These are phyloP conservation scores for Arxiozyma bovina DNA, from an alignment of 1,139 yeast genomes.

Conservation along the genomic window DNA sequence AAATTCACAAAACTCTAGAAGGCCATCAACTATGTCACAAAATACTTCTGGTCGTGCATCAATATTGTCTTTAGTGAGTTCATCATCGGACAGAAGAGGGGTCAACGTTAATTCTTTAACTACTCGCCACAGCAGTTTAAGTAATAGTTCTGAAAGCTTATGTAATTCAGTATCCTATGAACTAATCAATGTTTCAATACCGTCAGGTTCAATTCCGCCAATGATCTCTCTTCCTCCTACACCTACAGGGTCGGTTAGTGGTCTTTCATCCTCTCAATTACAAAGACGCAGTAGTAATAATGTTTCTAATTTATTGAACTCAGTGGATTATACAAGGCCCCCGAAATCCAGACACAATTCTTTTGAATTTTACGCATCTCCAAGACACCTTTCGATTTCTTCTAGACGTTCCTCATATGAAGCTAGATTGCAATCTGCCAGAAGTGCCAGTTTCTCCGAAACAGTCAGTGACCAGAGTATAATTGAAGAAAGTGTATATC, in stretches of 20 bases:
- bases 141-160: slow-evolving; percentile 8
- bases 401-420: slow-evolving; percentile 1
- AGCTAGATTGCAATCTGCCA: not conserved
- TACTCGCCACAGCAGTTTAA: slow-evolving; percentile 5
- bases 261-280: not conserved
- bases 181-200: slow-evolving; percentile 15
- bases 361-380: not conserved
- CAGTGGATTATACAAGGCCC: not conserved
- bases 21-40: not conserved
- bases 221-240: slow-evolving; percentile 18
- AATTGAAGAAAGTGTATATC: not conserved
- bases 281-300: not conserved
- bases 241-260: slow-evolving; percentile 7
- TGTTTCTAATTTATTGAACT: not conserved
- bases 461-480: not conserved
- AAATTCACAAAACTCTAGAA: slow-evolving; percentile 12
- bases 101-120: slow-evolving; percentile 2
- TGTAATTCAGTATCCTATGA: slow-evolving; percentile 20
- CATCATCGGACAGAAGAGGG: slow-evolving; percentile 23
- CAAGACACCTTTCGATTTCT: slow-evolving; percentile 1
- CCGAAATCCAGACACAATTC: slow-evolving; percentile 1
- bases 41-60: slow-evolving; percentile 29
- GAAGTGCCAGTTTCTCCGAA: slow-evolving; percentile 3
- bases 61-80: slow-evolving; percentile 30
- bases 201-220: slow-evolving; percentile 10